Evolutionary conservation across 805 yeast genomes (phyloP).

Genomic region (Nakazawaea wickerhamii): DNA sequence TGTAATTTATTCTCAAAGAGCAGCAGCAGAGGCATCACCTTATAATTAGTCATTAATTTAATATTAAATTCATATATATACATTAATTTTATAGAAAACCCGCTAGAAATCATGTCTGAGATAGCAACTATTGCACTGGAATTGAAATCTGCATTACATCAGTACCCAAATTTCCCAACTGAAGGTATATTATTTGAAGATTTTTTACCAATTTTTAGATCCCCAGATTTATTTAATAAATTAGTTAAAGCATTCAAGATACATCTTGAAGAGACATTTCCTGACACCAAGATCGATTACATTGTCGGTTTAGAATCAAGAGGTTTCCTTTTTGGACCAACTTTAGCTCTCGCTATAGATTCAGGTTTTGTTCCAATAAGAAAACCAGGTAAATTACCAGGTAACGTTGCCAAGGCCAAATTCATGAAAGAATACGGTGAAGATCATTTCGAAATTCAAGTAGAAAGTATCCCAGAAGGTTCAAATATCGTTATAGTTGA

Average conservation of each 20-base stretch:
- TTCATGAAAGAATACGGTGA: constrained; percentile 90
- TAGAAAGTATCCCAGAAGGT: constrained; percentile 71
- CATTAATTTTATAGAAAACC: not conserved
- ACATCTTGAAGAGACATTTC: constrained; percentile 55
- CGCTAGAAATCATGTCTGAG: constrained; percentile 16
- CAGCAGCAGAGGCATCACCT: too few species aligned
- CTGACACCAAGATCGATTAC: constrained; percentile 67
- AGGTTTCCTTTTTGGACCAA: constrained; percentile 95
- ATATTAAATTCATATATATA: too few species aligned
- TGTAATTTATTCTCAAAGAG: too few species aligned
- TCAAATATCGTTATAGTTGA: constrained; percentile 85
- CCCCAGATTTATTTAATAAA: constrained; percentile 75
- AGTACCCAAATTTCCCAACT: constrained; percentile 90
- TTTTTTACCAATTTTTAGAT: constrained; percentile 87
- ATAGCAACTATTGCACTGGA: constrained; percentile 34
- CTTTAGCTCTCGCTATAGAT: constrained; percentile 82
- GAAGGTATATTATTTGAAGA: constrained; percentile 95
- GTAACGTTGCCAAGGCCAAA: constrained; percentile 63
- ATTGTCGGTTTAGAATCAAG: constrained; percentile 94
- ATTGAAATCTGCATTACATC: constrained; percentile 51
- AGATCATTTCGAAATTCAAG: constrained; percentile 86
- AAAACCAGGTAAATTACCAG: constrained; percentile 94
- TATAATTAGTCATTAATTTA: too few species aligned
- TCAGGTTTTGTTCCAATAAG: constrained; percentile 95
- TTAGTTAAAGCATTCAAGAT: constrained; percentile 74